phyloP scores from a whole-genome alignment of 345 rosid species.

The Psidium guajava region DNA sequence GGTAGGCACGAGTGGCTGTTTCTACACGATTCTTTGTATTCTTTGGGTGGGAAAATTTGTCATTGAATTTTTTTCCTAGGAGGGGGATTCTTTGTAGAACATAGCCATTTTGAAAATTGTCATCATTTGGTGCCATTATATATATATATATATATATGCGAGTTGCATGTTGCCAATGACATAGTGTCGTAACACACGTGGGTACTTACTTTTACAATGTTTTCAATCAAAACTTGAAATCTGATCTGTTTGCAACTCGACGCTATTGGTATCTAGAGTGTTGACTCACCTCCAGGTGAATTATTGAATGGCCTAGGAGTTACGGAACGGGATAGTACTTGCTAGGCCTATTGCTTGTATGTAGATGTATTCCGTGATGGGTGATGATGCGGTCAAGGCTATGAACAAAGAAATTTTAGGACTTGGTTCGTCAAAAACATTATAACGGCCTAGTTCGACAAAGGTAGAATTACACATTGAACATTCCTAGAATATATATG shows the following conservation, averaged over 20 bases:
- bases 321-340: neutral
- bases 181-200: too few relatives aligned
- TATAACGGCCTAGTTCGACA: too few relatives aligned
- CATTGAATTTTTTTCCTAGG: neutral
- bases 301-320: neutral
- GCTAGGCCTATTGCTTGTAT: neutral
- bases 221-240: too few relatives aligned
- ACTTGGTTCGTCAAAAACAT: too few relatives aligned
- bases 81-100: neutral
- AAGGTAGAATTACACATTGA: too few relatives aligned
- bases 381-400: neutral
- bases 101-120: neutral
- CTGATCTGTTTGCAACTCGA: too few relatives aligned
- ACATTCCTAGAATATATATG: too few relatives aligned
- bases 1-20: neutral
- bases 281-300: neutral
- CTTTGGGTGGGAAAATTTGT: neutral
- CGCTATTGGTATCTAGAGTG: too few relatives aligned
- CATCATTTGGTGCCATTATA: neutral
- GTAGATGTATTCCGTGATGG: neutral
- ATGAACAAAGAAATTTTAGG: too few relatives aligned
- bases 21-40: neutral
- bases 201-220: too few relatives aligned
- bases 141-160: too few relatives aligned
- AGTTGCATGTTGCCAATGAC: neutral